Conservation (phyloP, 345 rosid genomes). For the Eucalyptus shirleyi region DNA sequence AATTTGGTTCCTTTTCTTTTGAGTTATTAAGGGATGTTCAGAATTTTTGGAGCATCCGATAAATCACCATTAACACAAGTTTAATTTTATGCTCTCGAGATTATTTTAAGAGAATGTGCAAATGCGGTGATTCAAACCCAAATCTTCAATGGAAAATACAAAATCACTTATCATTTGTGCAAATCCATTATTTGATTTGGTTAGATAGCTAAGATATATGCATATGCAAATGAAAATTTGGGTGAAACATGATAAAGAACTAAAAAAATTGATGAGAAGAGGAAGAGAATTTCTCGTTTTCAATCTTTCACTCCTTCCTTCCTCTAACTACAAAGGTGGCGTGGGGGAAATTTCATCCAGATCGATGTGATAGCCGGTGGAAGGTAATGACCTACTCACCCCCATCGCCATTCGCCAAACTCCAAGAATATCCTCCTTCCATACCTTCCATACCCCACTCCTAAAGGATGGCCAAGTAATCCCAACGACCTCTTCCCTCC, state of each 20-base stretch:
- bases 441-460: not conserved
- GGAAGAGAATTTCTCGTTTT: not conserved
- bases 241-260: not conserved
- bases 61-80: not conserved
- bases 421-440: not conserved
- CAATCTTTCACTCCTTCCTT: not conserved
- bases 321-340: not conserved
- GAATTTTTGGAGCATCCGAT: not conserved
- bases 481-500: not conserved
- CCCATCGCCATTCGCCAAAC: not conserved
- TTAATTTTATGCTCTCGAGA: fast-evolving
- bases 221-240: not conserved
- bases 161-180: not conserved
- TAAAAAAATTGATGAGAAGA: fast-evolving
- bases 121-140: not conserved
- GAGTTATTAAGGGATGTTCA: not conserved
- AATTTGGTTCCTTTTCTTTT: not conserved
- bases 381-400: not conserved
- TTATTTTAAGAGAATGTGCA: fast-evolving
- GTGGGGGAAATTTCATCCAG: not conserved
- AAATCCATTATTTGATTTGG: not conserved
- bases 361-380: not conserved
- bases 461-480: not conserved
- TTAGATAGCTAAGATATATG: not conserved
- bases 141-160: not conserved